Conservation (phyloP, 495 filamentous ascomycete species). For the Elasticomyces elasticus region DNA sequence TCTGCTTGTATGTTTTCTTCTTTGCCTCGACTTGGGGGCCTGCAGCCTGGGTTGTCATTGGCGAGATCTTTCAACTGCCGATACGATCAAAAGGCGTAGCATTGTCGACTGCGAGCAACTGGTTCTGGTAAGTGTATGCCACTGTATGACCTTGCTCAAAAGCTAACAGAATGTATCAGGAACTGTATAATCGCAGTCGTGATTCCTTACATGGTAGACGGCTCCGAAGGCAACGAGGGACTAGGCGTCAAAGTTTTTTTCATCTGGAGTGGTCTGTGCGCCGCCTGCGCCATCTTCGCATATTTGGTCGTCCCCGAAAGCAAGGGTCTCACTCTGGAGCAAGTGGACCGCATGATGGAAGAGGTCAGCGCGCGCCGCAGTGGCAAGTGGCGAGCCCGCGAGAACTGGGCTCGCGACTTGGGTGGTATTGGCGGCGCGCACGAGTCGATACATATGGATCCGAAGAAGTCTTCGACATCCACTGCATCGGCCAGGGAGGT, state of each 20-base stretch:
- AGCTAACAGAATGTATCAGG: not conserved
- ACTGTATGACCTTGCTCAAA: slow-evolving; percentile 33
- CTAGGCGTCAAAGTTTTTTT: slow-evolving; percentile 65
- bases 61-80: slow-evolving; percentile 77
- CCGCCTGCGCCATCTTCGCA: slow-evolving; percentile 52
- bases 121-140: slow-evolving; percentile 49
- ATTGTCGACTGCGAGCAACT: slow-evolving; percentile 75
- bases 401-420: slow-evolving; percentile 15
- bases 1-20: slow-evolving; percentile 47
- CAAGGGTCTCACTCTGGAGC: slow-evolving; percentile 63
- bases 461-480: not conserved
- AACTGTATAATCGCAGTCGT: slow-evolving; percentile 53
- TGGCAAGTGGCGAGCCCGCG: slow-evolving; percentile 57
- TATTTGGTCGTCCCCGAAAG: slow-evolving; percentile 45
- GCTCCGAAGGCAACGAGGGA: slow-evolving; percentile 44
- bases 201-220: slow-evolving; percentile 68
- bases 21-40: slow-evolving; percentile 40
- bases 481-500: not conserved
- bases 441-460: slow-evolving; percentile 1
- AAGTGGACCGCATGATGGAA: slow-evolving; percentile 85
- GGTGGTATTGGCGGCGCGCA: not conserved
- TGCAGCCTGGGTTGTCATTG: slow-evolving; percentile 71
- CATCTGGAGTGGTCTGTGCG: slow-evolving; percentile 32
- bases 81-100: slow-evolving; percentile 74
- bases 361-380: slow-evolving; percentile 65